Conservation (phyloP, 2,329 filamentous ascomycete genomes). For the Albophoma yamanashiensis region DNA sequence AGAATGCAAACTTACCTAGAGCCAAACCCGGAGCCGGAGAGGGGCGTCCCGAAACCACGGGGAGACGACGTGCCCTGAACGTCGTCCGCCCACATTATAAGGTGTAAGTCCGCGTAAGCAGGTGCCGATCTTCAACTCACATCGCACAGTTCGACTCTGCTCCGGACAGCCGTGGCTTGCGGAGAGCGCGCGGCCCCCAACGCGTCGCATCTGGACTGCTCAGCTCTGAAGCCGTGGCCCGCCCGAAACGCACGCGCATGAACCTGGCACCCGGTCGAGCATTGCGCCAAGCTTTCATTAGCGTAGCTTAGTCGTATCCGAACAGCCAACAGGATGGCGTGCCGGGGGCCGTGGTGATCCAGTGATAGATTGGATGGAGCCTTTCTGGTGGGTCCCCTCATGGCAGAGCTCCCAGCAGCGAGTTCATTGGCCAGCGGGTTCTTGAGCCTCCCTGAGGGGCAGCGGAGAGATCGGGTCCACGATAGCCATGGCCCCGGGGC, state of each 20-base stretch:
- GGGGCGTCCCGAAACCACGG: background rate
- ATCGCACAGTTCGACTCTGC: background rate
- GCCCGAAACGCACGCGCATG: background rate
- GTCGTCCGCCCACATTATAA: background rate
- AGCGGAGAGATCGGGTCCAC: background rate
- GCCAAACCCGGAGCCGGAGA: too few species aligned
- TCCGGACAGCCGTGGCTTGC: background rate
- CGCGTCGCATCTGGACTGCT: background rate
- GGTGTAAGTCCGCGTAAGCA: background rate
- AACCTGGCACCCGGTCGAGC: background rate
- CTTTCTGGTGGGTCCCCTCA: background rate
- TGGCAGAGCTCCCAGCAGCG: background rate
- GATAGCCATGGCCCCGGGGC: background rate
- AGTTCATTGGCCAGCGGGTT: background rate
- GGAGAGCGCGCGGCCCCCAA: background rate
- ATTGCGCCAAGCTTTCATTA: conserved; percentile 3
- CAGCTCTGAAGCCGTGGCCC: background rate
- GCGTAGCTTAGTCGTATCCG: background rate
- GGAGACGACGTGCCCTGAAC: too few species aligned
- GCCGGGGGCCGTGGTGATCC: background rate
- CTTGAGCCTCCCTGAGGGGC: background rate
- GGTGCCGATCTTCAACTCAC: background rate
- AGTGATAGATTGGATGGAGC: background rate
- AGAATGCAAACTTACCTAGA: too few species aligned
- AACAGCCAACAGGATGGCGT: background rate